Percentiles rank a stretch among this genome's conserved stretches.
phyloP scores from a whole-genome alignment of 176 grass and related monocot species.

The Hyparrhenia diplandra region DNA sequence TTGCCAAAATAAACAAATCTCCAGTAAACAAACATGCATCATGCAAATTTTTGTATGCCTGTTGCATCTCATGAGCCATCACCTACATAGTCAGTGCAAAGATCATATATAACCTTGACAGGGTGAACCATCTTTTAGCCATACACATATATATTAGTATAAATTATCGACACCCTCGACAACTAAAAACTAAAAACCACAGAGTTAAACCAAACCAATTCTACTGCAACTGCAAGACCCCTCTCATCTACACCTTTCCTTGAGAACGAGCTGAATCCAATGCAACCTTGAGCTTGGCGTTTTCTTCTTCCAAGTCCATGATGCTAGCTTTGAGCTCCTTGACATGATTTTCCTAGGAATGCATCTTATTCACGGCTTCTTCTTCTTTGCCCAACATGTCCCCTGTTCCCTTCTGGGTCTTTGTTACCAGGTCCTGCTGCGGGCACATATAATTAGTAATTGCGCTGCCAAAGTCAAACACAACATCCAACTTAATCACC shows the following conservation, averaged over 20 bases:
- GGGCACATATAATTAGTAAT: no score
- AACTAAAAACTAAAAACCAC: background rate
- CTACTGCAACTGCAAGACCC: background rate
- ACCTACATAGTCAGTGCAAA: background rate
- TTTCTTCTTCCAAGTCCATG: no score
- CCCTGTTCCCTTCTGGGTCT: background rate
- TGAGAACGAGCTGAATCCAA: background rate
- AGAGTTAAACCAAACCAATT: background rate
- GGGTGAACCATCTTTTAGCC: background rate
- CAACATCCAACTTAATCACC: no score
- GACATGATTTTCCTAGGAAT: background rate
- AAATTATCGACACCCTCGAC: background rate
- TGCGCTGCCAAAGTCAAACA: no score
- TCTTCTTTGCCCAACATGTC: background rate
- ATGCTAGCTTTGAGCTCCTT: background rate
- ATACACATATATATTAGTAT: no score
- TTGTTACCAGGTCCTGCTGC: no score
- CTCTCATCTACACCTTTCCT: background rate
- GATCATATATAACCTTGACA: background rate
- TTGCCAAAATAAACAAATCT: no score
- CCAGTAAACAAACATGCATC: no score
- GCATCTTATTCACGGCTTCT: background rate
- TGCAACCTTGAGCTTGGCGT: background rate
- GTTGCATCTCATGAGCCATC: background rate
- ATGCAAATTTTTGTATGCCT: background rate